Conservation (phyloP, 495 filamentous ascomycete species). For the Penicillium soppii region DNA sequence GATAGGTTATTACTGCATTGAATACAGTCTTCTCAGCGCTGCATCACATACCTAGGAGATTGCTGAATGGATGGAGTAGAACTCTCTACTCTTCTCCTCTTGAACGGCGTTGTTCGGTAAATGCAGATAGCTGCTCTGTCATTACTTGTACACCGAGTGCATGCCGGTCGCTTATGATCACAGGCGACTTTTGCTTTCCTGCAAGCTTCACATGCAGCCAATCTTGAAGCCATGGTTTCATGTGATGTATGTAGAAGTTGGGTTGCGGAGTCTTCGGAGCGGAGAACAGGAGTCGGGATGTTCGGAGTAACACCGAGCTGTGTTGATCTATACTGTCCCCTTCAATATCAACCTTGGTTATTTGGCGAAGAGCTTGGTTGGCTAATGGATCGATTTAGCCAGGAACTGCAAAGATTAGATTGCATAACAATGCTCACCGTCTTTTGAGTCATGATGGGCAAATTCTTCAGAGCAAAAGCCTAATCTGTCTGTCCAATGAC, state of each 20-base stretch:
- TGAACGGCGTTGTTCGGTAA: constrained; percentile 42
- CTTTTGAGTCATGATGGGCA: too few relatives aligned
- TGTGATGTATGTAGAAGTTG: constrained; percentile 9
- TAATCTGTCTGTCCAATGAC: too few relatives aligned
- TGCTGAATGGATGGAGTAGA: constrained; percentile 5
- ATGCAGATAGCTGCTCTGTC: constrained; percentile 29
- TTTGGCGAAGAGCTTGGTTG: too few relatives aligned
- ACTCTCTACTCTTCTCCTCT: constrained; percentile 23
- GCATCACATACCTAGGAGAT: background rate
- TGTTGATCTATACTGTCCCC: background rate
- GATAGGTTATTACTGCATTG: too few relatives aligned
- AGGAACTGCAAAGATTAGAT: too few relatives aligned
- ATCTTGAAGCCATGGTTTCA: constrained; percentile 25
- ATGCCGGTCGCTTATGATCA: constrained; percentile 40
- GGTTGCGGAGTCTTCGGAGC: constrained; percentile 11
- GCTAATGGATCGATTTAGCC: too few relatives aligned
- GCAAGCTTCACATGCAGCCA: constrained; percentile 41
- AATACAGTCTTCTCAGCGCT: too few relatives aligned
- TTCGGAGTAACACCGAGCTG: too few relatives aligned
- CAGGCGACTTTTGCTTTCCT: constrained; percentile 42
- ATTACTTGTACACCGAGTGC: constrained; percentile 34
- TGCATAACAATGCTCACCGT: too few relatives aligned
- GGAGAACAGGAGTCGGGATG: constrained; percentile 5
- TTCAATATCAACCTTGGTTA: background rate
- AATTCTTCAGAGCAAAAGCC: too few relatives aligned